Base-by-base conservation (phyloP, 768 basidiomycete species). In the Termitomyces sp. region DNA sequence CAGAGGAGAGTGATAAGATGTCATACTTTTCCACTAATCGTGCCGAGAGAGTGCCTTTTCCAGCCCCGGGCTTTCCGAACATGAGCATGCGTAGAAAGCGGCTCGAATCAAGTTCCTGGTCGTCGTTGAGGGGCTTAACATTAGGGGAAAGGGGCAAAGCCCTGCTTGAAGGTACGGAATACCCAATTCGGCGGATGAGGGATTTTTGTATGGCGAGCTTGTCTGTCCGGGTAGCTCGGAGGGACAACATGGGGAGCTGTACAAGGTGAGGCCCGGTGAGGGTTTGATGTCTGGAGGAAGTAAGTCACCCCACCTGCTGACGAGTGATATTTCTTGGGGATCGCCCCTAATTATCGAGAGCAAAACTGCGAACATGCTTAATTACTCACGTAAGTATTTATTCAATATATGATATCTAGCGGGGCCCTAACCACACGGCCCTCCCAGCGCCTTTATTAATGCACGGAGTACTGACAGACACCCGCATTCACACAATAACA, bases 51-150 rank as follows among this genome's bases (percentile, higher is more conserved):
- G 94, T 96, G 34, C 94, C 94, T 75, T 96, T 91, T 56, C 89
- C 89, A 47, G 88, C 83, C 27, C 88, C 88, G n/a, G 86, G 88
- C 71, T 89, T 89, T 31, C 87, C 88, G 68, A 88, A 89, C 77
- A 89, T 82, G 59, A 90, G 74, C 81, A 88, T 85, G 53, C 87
- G 79, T 51, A 87, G 72, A 46, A 75, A 56, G 36, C 51, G 56
- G 37, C 56, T 64, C 29, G 67, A 71, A 37, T 71, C 74, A 46
- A 64, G 60, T 22, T 76, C 75, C 58, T 67, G 63, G 49, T 76
- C 76, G 57, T 75, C 72, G 5, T 64, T 60, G n/a, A 72, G 69
- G 46, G 71, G 64, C 41, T 74, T 74, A 32, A 74, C 68, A 60
- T 77, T 79, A 46, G 84, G 76, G 54, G 75, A 77, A 65, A 84